Evolutionary conservation across 2,329 filamentous ascomycete genomes (phyloP).

Genomic region (Aspergillus novoparasiticus): DNA sequence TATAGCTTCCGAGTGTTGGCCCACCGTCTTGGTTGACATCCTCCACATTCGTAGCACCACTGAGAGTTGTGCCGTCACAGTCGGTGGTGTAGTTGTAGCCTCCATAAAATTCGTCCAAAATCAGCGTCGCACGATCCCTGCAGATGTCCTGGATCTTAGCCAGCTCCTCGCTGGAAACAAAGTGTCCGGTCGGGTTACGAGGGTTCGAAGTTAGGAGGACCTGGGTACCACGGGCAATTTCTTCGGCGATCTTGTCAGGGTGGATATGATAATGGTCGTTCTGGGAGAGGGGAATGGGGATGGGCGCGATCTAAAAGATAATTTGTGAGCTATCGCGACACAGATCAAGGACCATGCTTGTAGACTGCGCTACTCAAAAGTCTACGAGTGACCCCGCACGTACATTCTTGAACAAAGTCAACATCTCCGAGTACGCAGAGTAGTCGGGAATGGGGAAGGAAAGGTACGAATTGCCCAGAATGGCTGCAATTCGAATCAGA

Average conservation of each 20-base stretch:
- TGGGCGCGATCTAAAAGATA: constrained; percentile 70
- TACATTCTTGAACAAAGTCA: constrained; percentile 85
- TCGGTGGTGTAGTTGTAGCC: constrained; percentile 94
- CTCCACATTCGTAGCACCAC: constrained; percentile 83
- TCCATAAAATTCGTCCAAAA: constrained; percentile 96
- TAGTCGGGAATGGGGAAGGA: constrained; percentile 96
- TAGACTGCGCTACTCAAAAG: background rate
- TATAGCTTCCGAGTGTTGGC: constrained; percentile 11
- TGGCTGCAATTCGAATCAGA: constrained; percentile 90
- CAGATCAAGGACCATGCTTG: background rate
- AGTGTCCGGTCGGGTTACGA: constrained; percentile 88
- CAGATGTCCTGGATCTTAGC: constrained; percentile 91
- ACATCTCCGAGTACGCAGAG: constrained; percentile 97
- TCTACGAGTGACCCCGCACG: constrained; percentile 13
- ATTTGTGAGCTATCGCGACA: background rate
- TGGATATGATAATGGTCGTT: constrained; percentile 92
- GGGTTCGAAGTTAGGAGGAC: constrained; percentile 96
- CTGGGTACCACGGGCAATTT: constrained; percentile 80
- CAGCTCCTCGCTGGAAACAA: constrained; percentile 81
- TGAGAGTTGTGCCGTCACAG: constrained; percentile 89
- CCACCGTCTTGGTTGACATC: constrained; percentile 77
- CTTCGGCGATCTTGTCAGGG: constrained; percentile 87
- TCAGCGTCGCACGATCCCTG: constrained; percentile 83
- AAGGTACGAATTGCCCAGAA: constrained; percentile 87
- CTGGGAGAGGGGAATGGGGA: constrained; percentile 80